phyloP scores from a whole-genome alignment of 2,329 filamentous ascomycete genomes.

The Ophiostoma triangulosporum region DNA sequence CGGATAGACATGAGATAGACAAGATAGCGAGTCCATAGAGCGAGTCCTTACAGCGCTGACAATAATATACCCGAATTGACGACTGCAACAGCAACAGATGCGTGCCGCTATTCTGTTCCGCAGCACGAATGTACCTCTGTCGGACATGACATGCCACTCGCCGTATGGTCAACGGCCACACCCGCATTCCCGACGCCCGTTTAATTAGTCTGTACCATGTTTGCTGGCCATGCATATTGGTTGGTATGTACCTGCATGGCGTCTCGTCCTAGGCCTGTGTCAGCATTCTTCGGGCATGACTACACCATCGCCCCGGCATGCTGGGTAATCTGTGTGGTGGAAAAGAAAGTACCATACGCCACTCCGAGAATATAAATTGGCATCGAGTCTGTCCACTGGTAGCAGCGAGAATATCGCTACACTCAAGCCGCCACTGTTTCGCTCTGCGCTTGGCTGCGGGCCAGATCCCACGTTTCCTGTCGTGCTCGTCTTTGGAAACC shows the following conservation, averaged over 20 bases:
- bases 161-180: not conserved
- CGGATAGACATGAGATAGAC: not conserved
- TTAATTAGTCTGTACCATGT: not conserved
- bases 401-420: no score
- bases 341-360: not conserved
- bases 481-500: conserved; percentile 6
- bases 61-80: not conserved
- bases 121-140: no score
- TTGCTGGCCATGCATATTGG: not conserved
- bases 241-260: not conserved
- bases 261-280: no score
- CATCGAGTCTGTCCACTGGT: no score
- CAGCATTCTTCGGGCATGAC: not conserved
- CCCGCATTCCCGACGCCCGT: not conserved
- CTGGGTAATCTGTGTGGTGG: not conserved
- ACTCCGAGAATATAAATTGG: not conserved
- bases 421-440: not conserved
- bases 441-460: not conserved
- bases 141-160: not conserved
- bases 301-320: no score
- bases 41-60: not conserved
- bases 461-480: not conserved
- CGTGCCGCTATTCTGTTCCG: not conserved
- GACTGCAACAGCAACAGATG: not conserved
- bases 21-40: not conserved